Percentiles rank a stretch among this genome's conserved stretches.
Evolutionary conservation across 1,284 basidiomycete species (phyloP).

Genomic region (Irpex sp.): DNA sequence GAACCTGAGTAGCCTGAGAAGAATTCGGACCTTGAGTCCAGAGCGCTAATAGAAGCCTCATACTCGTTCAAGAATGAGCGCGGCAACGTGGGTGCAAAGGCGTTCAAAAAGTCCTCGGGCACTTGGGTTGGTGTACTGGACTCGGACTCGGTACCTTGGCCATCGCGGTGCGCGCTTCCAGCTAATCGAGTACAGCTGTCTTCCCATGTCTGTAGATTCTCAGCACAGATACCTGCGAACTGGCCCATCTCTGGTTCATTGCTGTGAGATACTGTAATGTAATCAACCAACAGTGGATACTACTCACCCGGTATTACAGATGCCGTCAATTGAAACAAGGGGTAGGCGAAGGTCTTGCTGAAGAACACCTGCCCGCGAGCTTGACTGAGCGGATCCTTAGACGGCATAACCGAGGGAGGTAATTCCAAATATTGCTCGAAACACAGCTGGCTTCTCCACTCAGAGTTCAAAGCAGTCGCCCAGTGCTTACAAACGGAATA

Average conservation of each 20-base stretch:
- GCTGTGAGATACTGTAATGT: not conserved
- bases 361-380: conserved; percentile 90
- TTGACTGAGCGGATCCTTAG: conserved; percentile 66
- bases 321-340: conserved; percentile 75
- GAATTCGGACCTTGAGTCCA: conserved; percentile 3
- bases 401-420: conserved; percentile 66
- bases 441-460: conserved; percentile 86
- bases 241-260: conserved; percentile 50
- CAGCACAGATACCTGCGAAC: conserved; percentile 60
- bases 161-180: conserved; percentile 9
- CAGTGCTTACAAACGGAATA: conserved; percentile 87
- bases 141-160: conserved; percentile 4
- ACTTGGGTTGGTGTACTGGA: conserved; percentile 27
- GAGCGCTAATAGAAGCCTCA: conserved; percentile 1
- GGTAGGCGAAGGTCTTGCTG: conserved; percentile 77
- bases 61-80: conserved; percentile 21
- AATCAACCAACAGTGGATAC: not conserved
- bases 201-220: conserved; percentile 69
- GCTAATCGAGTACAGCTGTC: conserved; percentile 43
- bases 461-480: conserved; percentile 82
- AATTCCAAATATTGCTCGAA: conserved; percentile 78
- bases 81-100: conserved; percentile 63
- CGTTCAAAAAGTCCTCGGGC: conserved; percentile 48
- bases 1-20: conserved; percentile 5
- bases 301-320: conserved; percentile 69